Base-by-base conservation (phyloP, 108 stramenopile genomes). In the Skeletonema tropicum region DNA sequence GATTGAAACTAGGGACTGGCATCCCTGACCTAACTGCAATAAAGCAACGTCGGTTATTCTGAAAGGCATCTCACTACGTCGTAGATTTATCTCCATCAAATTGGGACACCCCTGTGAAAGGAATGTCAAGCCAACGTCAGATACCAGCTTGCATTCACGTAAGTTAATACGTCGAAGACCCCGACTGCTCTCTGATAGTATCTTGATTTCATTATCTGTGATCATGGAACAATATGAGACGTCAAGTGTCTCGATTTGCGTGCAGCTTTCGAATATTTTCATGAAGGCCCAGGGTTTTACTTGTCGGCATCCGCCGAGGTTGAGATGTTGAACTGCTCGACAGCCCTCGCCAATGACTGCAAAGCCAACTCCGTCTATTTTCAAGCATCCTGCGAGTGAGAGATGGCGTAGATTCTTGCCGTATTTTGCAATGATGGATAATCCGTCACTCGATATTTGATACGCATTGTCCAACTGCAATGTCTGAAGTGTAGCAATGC, bases 1-100 rank as follows among this genome's bases (percentile, higher is more conserved):
- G 6, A 87, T 52, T 17, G 74, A 67, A 6, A 42, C 29, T 3
- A 87, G 42, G 19, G 45, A 42, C 46, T 64, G 29, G 31, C 82
- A 85, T 11, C 73, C 79, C 19, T 87, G 77, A 30, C 66, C 80
- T 3, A 87, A 60, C 45, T 81, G 76, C 42, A 87, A 59, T 13
- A 87, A 57, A 0, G 82, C 70, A 17, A 87, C 87, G 69, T 87
- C 87, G 14, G 83, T 77, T n/a, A 86, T 74, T 73, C 83, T 64
- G 31, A 75, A 79, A 7, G 74, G 65, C 81, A 83, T 60, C 12
- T 87, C 84, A 55, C 72, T 82, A 35, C 84, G 15, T 23, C 73
- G 25, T 17, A 87, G 19, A 68, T 76, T 73, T 2, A 87, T 52
- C 17, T 74, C 74, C 15, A 73, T 68, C 14, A 87, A 58, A 17